Evolutionary conservation across 164 flowering plant genomes (phyloP).

Genomic region (Vitis labrusca): DNA sequence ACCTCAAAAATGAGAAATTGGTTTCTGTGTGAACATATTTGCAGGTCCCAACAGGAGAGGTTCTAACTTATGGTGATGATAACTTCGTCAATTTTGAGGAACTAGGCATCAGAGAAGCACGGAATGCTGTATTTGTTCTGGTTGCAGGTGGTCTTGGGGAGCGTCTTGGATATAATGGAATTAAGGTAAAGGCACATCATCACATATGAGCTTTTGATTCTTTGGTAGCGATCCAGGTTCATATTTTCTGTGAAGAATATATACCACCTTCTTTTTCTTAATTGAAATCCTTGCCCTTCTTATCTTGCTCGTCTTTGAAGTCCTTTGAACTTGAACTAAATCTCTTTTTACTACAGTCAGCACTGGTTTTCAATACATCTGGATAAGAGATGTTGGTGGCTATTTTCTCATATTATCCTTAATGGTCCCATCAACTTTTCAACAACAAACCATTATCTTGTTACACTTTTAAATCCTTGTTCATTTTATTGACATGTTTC

Average conservation of each 20-base stretch:
- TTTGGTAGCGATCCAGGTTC: not conserved
- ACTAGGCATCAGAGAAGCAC: slow-evolving; percentile 70
- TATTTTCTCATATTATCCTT: too few species aligned
- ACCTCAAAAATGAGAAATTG: not conserved
- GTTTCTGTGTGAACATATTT: slow-evolving; percentile 9
- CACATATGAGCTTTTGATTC: not conserved
- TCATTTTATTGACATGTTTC: too few species aligned
- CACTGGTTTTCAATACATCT: too few species aligned
- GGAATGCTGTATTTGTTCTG: slow-evolving; percentile 91
- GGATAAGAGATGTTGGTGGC: too few species aligned
- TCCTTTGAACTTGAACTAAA: too few species aligned
- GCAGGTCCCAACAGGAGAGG: slow-evolving; percentile 96
- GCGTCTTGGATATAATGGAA: slow-evolving; percentile 97
- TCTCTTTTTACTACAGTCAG: too few species aligned
- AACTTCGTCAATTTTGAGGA: slow-evolving; percentile 74
- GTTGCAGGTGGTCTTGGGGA: slow-evolving; percentile 99
- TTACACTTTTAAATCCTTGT: too few species aligned
- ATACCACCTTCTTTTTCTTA: too few species aligned
- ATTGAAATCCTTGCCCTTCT: too few species aligned
- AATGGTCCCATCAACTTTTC: too few species aligned
- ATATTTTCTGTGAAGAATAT: not conserved
- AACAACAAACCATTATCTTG: too few species aligned
- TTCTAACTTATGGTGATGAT: slow-evolving; percentile 69
- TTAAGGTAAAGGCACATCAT: slow-evolving; percentile 58
- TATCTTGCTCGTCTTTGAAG: too few species aligned